Evolutionary conservation across 2,329 filamentous ascomycete genomes (phyloP), one percentile per base, ranked within the genome.

Genomic region (Hortaea sp.): DNA sequence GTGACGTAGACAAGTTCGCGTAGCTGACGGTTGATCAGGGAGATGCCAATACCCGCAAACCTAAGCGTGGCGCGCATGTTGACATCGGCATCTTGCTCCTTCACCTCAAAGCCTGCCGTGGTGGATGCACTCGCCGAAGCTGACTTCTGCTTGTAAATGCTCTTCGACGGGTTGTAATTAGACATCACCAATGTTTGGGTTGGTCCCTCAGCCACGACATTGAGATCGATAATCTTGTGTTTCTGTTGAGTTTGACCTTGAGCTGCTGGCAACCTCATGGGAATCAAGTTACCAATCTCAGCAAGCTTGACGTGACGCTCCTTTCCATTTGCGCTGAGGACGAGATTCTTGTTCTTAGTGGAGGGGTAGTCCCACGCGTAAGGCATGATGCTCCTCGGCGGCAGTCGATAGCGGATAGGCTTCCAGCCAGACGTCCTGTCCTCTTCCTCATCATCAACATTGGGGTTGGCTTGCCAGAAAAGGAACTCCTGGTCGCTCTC

Each of bases 311-410:
- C 84, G 60, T 95, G 88, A 29, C 92, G 77, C 62, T 95, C 88
- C 60, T 84, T 87, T 50, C 82, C 81, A 58, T 83, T 81, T 6
- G 83, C 84, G 44, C 74, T 82, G 61, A 98, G 80, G 42, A 97
- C 81, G 35, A 98, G 78, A 63, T 95, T 92, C 59, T 92, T 94
- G 68, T 87, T 84, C 69, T 94, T 95, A n/a, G 88, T 89, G 1
- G 92, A 90, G 1, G 92, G 94, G 67, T 95, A 98, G 63, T 98
- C 94, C 92, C 92, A 98, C 1, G 92, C 90, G 60, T 98, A 98
- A 0, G 94, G 92, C 92, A 98, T 98, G 66, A 98, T 95, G 66
- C 90, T 97, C 49, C 92, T 78, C 9, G 90, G 82, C 2, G 94
- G 94, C 29, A 98, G 73, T 30, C 90, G 84, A 67, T 98, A 98